Base-by-base conservation (phyloP, 768 basidiomycete genomes). In the Pleurotus giganteus region DNA sequence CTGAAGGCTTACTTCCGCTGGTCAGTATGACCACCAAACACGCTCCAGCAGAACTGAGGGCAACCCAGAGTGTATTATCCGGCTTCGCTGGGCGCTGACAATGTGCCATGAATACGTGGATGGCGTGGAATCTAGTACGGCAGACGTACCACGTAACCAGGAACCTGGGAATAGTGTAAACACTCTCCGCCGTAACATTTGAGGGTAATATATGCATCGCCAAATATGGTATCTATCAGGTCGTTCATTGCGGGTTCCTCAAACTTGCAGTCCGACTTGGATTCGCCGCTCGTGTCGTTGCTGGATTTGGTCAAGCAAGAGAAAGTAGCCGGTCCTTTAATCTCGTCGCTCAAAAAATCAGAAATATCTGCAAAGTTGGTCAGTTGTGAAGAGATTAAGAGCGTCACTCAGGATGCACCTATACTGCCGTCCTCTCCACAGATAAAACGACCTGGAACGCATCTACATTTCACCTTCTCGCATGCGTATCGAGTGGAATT, bases 201-300 rank as follows among this genome's bases (percentile, higher is more conserved):
- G 49, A 98, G 77, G 2, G 92, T 89, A 65, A 99, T 99, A 65
- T 85, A 90, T 1, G 75, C 77, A 66, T 99, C 97, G 1, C 91
- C 97, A 60, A 99, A 98, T 61, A 99, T 86, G 58, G 88, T 86
- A 64, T 88, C 84, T 70, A 99, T 98, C 50, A 99, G 81, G 28
- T 86, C 78, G 64, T 99, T 97, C 97, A 99, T 98, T 0, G 90
- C 94, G 0, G 93, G 91, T 63, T 99, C 97, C 67, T 95, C 89
- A 63, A 99, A 99, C 57, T 78, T 82, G 71, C 95, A 98, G 6
- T 86, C 90, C 44, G 77, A 68, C 13, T 85, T 88, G 1, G 78
- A 67, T 55, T 72, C 75, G 19, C 29, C 23, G 19, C 31, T 51
- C 6, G 49, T 36, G 12, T 24, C 49, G 37, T 51, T 51, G 5